A percentile compares a stretch with the other conserved stretches of the same genome.
phyloP scores from a whole-genome alignment of 2,329 filamentous ascomycete genomes.

The Graphilbum ipis-grandicollis region DNA sequence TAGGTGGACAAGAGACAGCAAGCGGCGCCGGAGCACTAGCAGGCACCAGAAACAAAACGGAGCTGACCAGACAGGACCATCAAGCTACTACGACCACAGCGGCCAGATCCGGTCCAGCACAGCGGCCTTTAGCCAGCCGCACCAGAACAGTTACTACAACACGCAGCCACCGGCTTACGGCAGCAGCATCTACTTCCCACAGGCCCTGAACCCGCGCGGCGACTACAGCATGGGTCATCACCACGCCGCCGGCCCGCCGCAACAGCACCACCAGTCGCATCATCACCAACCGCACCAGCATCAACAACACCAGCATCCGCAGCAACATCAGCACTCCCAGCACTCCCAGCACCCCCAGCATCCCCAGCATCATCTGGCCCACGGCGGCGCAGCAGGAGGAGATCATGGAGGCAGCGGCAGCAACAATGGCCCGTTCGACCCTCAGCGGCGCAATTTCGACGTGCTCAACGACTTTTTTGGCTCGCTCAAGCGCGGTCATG shows the following conservation, averaged over 20 bases:
- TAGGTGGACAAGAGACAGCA: slow-evolving; percentile 27
- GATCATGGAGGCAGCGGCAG: slow-evolving; percentile 10
- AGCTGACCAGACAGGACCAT: slow-evolving; percentile 21
- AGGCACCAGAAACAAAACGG: too few relatives aligned
- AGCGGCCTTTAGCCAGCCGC: slow-evolving; percentile 33
- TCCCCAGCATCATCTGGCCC: slow-evolving; percentile 2
- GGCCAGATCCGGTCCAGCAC: slow-evolving; percentile 42
- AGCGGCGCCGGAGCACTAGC: too few relatives aligned
- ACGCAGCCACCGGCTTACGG: slow-evolving; percentile 37
- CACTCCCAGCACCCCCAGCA: background rate
- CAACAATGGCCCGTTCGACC: slow-evolving; percentile 40
- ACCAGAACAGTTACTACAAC: slow-evolving; percentile 45
- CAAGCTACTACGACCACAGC: slow-evolving; percentile 48
- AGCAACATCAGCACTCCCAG: slow-evolving; percentile 1
- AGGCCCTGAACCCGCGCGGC: slow-evolving; percentile 33
- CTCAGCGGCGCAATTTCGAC: slow-evolving; percentile 71
- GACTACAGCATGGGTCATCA: slow-evolving; percentile 35
- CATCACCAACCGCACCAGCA: slow-evolving; percentile 1
- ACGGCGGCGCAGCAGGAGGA: background rate
- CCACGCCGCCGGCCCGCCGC: slow-evolving; percentile 24
- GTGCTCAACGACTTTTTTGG: slow-evolving; percentile 89
- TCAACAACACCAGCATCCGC: slow-evolving; percentile 4
- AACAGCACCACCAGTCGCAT: slow-evolving; percentile 3
- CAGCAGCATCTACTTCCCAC: slow-evolving; percentile 57
- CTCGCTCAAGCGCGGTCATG: slow-evolving; percentile 74